Evolutionary conservation across 768 basidiomycete species (phyloP).

Genomic region (Trametes cingulata): DNA sequence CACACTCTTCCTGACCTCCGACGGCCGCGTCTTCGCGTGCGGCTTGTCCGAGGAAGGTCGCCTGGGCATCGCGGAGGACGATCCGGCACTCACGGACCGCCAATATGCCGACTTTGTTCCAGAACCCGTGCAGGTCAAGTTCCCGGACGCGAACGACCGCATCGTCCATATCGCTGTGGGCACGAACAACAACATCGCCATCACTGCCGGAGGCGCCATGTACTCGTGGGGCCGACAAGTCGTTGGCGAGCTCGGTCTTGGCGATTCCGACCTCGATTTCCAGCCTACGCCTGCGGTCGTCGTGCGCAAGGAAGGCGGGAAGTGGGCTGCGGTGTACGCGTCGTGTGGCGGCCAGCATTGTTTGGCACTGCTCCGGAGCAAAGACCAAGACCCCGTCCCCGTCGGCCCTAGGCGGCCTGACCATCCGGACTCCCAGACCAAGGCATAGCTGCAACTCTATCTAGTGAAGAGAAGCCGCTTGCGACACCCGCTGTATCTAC

Average conservation of each 20-base stretch:
- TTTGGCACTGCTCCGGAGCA: constrained; percentile 69
- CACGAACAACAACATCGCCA: constrained; percentile 69
- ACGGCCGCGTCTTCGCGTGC: constrained; percentile 83
- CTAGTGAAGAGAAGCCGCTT: background rate
- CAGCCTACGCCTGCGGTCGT: constrained; percentile 64
- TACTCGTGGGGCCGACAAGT: constrained; percentile 81
- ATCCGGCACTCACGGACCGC: constrained; percentile 62
- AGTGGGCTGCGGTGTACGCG: constrained; percentile 64
- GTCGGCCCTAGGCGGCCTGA: background rate
- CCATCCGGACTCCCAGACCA: background rate
- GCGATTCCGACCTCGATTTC: constrained; percentile 53
- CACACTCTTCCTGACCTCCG: constrained; percentile 81
- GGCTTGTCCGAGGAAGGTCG: constrained; percentile 86
- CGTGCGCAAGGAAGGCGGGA: constrained; percentile 71
- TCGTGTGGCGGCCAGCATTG: constrained; percentile 83
- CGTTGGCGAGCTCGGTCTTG: constrained; percentile 68
- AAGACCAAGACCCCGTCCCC: constrained; percentile 28
- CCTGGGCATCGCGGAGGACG: constrained; percentile 73
- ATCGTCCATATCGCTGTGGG: constrained; percentile 69
- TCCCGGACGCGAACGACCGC: constrained; percentile 64
- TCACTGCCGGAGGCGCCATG: constrained; percentile 65
- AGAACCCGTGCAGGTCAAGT: constrained; percentile 64
- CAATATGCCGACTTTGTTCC: constrained; percentile 58
- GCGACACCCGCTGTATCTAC: constrained; percentile 20
- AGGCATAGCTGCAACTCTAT: background rate